These are phyloP conservation scores for Ophiocordyceps unilateralis DNA, from an alignment of 2,329 filamentous ascomycete genomes.

Conservation along the genomic window DNA sequence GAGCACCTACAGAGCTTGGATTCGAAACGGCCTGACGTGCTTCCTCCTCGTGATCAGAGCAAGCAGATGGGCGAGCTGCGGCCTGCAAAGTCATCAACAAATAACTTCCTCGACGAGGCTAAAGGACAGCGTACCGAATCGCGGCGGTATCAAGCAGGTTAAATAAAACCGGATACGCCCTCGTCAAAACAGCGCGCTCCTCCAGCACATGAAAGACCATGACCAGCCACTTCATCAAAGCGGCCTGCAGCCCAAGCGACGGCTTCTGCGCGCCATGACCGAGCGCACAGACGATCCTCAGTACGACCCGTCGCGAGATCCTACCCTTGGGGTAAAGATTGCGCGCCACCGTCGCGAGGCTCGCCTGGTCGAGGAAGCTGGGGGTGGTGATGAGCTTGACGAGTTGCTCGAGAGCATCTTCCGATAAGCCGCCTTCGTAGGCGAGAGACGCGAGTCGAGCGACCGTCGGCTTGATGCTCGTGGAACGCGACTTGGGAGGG, in stretches of 20 bases:
- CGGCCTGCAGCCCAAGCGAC: slow-evolving; percentile 49
- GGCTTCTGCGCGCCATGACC: slow-evolving; percentile 65
- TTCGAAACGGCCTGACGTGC: slow-evolving; percentile 70
- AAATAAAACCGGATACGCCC: slow-evolving; percentile 61
- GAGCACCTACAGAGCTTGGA: slow-evolving; percentile 49
- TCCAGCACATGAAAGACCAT: slow-evolving; percentile 58
- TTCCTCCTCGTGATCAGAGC: slow-evolving; percentile 64
- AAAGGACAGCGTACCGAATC: slow-evolving; percentile 33
- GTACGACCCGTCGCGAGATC: slow-evolving; percentile 41
- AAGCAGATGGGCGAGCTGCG: slow-evolving; percentile 57
- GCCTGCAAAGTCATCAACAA: slow-evolving; percentile 14
- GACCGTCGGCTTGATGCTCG: slow-evolving; percentile 44
- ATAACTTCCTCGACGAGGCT: neutral
- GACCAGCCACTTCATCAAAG: slow-evolving; percentile 62
- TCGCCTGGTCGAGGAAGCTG: slow-evolving; percentile 60
- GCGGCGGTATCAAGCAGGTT: slow-evolving; percentile 68
- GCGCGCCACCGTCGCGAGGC: slow-evolving; percentile 48
- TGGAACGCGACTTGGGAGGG: slow-evolving; percentile 47
- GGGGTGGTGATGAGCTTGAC: slow-evolving; percentile 49
- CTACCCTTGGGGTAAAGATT: slow-evolving; percentile 58
- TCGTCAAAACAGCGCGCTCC: slow-evolving; percentile 43
- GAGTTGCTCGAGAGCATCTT: slow-evolving; percentile 41
- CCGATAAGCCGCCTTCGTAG: slow-evolving; percentile 51
- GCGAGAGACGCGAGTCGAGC: slow-evolving; percentile 44
- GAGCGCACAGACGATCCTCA: slow-evolving; percentile 54